These are phyloP conservation scores for Pilasporangium apinafurcum DNA, from an alignment of 352 stramenopile genomes.

Conservation along the genomic window DNA sequence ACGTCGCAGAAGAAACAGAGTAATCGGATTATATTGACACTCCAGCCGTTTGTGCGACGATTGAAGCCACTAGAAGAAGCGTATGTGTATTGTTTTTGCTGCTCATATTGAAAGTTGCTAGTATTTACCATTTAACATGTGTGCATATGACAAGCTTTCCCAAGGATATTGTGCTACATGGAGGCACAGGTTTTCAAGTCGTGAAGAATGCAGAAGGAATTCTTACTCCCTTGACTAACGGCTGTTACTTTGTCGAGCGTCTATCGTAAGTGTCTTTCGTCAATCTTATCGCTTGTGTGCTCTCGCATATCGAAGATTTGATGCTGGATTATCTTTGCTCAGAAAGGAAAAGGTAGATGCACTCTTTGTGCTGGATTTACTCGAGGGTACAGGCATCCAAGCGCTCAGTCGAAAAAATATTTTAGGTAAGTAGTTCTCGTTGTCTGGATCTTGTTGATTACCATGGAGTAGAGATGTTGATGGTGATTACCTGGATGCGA, in stretches of 20 bases:
- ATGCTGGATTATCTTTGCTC: not conserved
- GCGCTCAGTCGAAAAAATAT: constrained; percentile 74
- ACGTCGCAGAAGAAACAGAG: constrained; percentile 15
- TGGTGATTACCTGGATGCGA: not conserved
- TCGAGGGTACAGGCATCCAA: constrained; percentile 69
- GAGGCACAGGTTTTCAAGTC: constrained; percentile 69
- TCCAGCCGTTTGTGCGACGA: constrained; percentile 55
- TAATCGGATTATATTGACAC: constrained; percentile 51
- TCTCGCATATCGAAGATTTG: not conserved
- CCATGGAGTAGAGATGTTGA: not conserved
- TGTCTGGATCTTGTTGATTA: not conserved
- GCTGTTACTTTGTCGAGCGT: constrained; percentile 75
- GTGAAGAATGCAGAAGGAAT: constrained; percentile 32
- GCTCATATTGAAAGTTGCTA: not conserved
- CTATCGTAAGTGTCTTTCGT: constrained; percentile 42
- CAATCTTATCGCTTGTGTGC: not conserved
- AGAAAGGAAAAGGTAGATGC: constrained; percentile 70
- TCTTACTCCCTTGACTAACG: constrained; percentile 52
- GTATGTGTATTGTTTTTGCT: constrained; percentile 15
- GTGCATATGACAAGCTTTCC: constrained; percentile 31
- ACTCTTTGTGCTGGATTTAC: constrained; percentile 59
- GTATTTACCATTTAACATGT: not conserved
- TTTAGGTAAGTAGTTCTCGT: constrained; percentile 29
- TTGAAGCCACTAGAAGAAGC: constrained; percentile 43
- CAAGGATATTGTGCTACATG: constrained; percentile 57